A percentile compares a stretch with the other conserved stretches of the same genome.
These are phyloP conservation scores for Dianthus caryophyllus DNA, from an alignment of 148 eudicot species.

Conservation along the genomic window DNA sequence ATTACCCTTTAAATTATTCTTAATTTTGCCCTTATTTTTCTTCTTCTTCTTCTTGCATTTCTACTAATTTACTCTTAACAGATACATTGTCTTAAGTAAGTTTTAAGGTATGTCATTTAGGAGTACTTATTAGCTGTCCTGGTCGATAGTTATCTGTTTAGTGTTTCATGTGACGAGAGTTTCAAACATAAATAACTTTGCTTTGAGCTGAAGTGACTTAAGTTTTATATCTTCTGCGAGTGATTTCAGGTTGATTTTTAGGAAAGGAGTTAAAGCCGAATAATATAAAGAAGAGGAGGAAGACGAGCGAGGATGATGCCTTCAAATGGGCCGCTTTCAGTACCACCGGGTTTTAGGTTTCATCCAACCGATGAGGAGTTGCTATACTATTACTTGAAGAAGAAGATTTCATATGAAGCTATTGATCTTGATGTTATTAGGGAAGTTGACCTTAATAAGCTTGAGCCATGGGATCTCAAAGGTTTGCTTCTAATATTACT, in stretches of 20 bases:
- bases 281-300: not conserved
- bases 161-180: too few species aligned
- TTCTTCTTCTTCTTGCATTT: not conserved
- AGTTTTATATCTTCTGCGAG: not conserved
- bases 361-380: slow-evolving; percentile 97
- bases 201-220: slow-evolving; percentile 19
- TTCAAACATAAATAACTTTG: not conserved
- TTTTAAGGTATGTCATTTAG: not conserved
- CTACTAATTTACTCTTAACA: not conserved
- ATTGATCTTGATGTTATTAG: slow-evolving; percentile 91
- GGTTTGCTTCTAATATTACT: slow-evolving; percentile 41
- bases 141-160: too few species aligned
- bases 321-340: slow-evolving; percentile 53
- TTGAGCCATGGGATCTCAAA: slow-evolving; percentile 99
- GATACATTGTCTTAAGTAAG: not conserved
- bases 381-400: slow-evolving; percentile 77
- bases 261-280: not conserved
- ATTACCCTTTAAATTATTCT: slow-evolving; percentile 9
- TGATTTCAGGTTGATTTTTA: slow-evolving; percentile 11
- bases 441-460: slow-evolving; percentile 94
- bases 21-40: not conserved
- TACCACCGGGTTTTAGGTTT: slow-evolving; percentile 94
- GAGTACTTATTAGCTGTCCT: not conserved
- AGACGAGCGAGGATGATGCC: slow-evolving; percentile 30
- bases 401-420: slow-evolving; percentile 88